Evolutionary conservation across 768 basidiomycete genomes (phyloP).

Genomic region (Mycena pura): DNA sequence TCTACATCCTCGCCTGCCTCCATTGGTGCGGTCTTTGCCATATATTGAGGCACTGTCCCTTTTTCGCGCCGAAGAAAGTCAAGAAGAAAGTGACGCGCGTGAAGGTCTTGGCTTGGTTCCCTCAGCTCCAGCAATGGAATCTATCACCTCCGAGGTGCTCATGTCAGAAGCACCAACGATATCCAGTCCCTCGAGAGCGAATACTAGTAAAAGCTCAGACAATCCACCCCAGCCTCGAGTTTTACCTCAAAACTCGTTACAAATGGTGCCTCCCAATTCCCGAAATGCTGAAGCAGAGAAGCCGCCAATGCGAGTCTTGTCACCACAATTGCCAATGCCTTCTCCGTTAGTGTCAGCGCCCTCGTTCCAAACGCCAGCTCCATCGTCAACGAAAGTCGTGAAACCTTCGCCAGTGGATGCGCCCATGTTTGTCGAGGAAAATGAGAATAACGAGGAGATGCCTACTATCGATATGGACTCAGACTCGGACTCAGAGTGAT

Average conservation of each 20-base stretch:
- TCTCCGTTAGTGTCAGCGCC: too few relatives aligned
- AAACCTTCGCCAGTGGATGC: not conserved
- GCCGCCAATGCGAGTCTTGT: not conserved
- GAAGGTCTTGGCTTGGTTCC: conserved; percentile 45
- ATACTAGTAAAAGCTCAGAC: not conserved
- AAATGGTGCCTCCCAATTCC: not conserved
- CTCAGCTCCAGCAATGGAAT: not conserved
- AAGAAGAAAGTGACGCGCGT: conserved; percentile 63
- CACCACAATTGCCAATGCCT: too few relatives aligned
- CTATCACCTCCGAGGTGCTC: conserved; percentile 11
- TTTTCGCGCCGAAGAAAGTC: conserved; percentile 66
- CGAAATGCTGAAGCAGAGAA: not conserved
- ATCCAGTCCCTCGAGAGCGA: not conserved
- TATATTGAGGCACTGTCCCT: conserved; percentile 66
- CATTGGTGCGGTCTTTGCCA: conserved; percentile 72
- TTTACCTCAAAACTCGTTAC: not conserved
- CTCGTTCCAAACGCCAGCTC: too few relatives aligned
- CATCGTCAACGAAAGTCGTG: not conserved
- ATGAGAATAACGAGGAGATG: conserved; percentile 78
- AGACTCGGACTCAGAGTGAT: conserved; percentile 69
- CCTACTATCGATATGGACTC: conserved; percentile 81
- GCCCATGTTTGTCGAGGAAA: conserved; percentile 29
- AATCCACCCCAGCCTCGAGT: not conserved
- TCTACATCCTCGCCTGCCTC: conserved; percentile 82
- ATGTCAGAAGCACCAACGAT: conserved; percentile 11